phyloP scores from a whole-genome alignment of 2,329 filamentous ascomycete species.

The Alternaria sp. region DNA sequence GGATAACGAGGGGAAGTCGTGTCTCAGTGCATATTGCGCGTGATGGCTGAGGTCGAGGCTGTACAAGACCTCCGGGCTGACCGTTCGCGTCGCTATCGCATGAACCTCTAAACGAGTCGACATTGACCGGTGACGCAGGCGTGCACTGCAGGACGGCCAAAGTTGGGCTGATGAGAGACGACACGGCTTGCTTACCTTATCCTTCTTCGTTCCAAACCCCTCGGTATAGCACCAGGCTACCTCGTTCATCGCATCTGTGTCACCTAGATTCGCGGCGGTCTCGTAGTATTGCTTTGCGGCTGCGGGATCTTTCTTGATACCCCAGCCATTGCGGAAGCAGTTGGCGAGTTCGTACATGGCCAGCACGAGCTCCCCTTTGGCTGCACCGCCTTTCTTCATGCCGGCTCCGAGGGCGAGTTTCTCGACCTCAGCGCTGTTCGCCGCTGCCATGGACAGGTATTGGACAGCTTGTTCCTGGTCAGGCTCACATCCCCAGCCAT shows the following conservation, averaged over 20 bases:
- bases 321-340: constrained; percentile 94
- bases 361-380: constrained; percentile 94
- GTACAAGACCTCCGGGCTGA: constrained; percentile 26
- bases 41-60: constrained; percentile 28
- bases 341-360: constrained; percentile 96
- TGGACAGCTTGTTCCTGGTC: constrained; percentile 76
- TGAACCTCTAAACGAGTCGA: constrained; percentile 18
- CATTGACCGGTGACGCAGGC: constrained; percentile 35
- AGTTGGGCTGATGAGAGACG: constrained; percentile 4
- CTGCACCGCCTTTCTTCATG: constrained; percentile 89
- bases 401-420: constrained; percentile 83
- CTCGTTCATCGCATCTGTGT: constrained; percentile 98
- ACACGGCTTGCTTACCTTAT: constrained; percentile 76
- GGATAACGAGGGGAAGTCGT: constrained; percentile 19
- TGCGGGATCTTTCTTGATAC: constrained; percentile 81
- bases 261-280: constrained; percentile 93
- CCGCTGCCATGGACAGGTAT: constrained; percentile 86
- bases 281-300: constrained; percentile 94
- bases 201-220: constrained; percentile 96
- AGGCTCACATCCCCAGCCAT: constrained; percentile 87
- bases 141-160: constrained; percentile 11
- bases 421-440: constrained; percentile 88
- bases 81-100: constrained; percentile 31
- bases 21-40: constrained; percentile 35
- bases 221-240: constrained; percentile 94